Evolutionary conservation across 768 basidiomycete genomes (phyloP).

Genomic region (Trametes cubensis): DNA sequence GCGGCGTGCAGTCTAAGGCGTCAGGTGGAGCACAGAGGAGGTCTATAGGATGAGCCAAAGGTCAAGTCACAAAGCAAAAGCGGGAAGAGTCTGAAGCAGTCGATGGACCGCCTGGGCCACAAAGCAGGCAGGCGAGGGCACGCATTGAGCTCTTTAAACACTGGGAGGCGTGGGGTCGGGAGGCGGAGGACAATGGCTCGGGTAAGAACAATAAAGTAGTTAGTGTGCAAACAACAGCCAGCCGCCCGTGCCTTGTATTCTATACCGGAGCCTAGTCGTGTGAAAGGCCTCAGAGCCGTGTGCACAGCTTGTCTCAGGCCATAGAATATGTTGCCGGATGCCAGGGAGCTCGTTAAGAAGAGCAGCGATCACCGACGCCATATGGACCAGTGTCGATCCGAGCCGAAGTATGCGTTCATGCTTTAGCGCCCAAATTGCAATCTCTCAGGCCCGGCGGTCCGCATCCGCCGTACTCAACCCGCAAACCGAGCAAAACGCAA

Average conservation of each 20-base stretch:
- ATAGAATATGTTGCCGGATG: neutral
- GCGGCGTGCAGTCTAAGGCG: neutral
- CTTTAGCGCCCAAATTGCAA: too few species aligned
- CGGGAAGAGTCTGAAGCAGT: slow-evolving; percentile 23
- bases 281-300: neutral
- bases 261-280: too few species aligned
- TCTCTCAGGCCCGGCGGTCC: too few species aligned
- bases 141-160: slow-evolving; percentile 17
- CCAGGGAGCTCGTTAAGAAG: too few species aligned
- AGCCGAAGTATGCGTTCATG: too few species aligned
- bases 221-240: slow-evolving; percentile 9
- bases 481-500: neutral
- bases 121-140: slow-evolving; percentile 2
- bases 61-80: neutral
- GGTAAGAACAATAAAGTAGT: slow-evolving; percentile 20
- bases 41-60: slow-evolving; percentile 12
- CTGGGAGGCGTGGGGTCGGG: slow-evolving; percentile 3
- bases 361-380: too few species aligned
- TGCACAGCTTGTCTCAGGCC: neutral
- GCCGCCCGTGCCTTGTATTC: slow-evolving; percentile 19
- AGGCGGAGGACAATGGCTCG: slow-evolving; percentile 21
- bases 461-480: too few species aligned
- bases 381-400: too few species aligned
- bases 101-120: slow-evolving; percentile 29
- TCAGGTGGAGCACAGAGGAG: neutral